phyloP scores from a whole-genome alignment of 306 rosid genomes.

The Trifolium pratense region DNA sequence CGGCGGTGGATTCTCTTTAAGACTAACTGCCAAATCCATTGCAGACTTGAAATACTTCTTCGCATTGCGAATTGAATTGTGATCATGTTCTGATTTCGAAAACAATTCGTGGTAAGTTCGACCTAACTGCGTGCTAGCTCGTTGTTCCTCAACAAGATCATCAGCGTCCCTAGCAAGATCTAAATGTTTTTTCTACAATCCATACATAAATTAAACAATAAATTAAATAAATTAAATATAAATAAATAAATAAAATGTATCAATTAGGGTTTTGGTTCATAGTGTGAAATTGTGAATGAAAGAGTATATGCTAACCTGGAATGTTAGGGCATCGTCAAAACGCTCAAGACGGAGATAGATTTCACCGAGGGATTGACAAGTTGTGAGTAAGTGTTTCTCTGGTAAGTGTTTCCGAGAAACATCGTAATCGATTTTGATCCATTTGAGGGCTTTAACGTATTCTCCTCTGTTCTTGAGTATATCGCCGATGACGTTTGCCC shows the following conservation, averaged over 20 bases:
- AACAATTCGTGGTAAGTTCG: conserved; percentile 79
- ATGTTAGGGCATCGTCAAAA: conserved; percentile 66
- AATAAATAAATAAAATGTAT: neutral
- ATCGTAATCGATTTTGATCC: conserved; percentile 81
- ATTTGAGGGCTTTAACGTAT: conserved; percentile 74
- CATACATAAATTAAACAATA: neutral
- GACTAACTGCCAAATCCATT: conserved; percentile 67
- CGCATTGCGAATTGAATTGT: conserved; percentile 65
- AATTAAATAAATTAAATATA: neutral
- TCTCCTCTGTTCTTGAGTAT: conserved; percentile 74
- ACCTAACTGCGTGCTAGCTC: conserved; percentile 90
- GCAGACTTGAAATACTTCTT: conserved; percentile 77
- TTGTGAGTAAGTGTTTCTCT: conserved; percentile 67
- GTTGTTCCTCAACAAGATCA: conserved; percentile 82
- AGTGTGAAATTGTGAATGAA: too few relatives aligned
- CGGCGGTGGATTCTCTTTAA: conserved; percentile 73
- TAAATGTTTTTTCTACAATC: conserved; percentile 72
- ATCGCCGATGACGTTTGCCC: conserved; percentile 87
- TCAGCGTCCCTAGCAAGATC: conserved; percentile 73
- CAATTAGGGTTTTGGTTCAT: conserved; percentile 4
- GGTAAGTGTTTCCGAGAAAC: conserved; percentile 59
- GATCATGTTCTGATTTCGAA: conserved; percentile 63
- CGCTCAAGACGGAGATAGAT: conserved; percentile 76
- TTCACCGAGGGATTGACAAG: conserved; percentile 94
- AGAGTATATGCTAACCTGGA: conserved; percentile 55